Conservation (phyloP, 371 early-diverging fungal genomes). For the Coemansia sp. region DNA sequence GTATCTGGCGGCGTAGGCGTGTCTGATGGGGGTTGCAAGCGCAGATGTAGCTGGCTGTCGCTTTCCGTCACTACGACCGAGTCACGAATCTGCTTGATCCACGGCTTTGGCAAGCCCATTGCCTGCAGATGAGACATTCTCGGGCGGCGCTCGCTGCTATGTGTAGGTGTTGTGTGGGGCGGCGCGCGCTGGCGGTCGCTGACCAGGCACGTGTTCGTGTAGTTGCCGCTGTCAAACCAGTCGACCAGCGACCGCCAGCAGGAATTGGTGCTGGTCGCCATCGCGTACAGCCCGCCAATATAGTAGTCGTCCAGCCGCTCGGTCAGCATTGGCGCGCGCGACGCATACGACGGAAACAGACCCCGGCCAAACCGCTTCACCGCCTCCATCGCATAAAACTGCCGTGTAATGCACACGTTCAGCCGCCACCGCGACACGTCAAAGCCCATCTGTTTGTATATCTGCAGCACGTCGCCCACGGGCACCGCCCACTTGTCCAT, state of each 20-base stretch:
- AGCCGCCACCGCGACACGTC: slow-evolving; percentile 50
- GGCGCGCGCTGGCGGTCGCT: slow-evolving; percentile 7
- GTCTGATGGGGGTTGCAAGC: neutral
- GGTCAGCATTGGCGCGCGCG: slow-evolving; percentile 69
- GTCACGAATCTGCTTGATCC: slow-evolving; percentile 6
- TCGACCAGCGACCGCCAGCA: slow-evolving; percentile 44
- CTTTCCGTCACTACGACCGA: neutral
- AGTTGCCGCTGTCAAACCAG: slow-evolving; percentile 43
- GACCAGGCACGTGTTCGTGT: slow-evolving; percentile 30
- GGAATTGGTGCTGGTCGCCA: slow-evolving; percentile 39
- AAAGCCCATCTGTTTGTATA: slow-evolving; percentile 61
- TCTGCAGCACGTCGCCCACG: slow-evolving; percentile 66
- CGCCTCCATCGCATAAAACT: slow-evolving; percentile 65
- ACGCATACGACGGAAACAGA: slow-evolving; percentile 59
- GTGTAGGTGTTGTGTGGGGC: neutral
- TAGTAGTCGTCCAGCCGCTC: slow-evolving; percentile 71
- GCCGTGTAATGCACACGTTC: slow-evolving; percentile 61
- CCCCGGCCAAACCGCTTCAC: slow-evolving; percentile 54
- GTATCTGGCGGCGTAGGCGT: neutral
- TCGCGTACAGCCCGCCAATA: slow-evolving; percentile 61
- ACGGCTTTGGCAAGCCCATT: slow-evolving; percentile 1
- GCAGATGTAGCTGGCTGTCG: slow-evolving; percentile 1
- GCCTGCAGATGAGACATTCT: slow-evolving; percentile 1
- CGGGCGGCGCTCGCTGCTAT: neutral
- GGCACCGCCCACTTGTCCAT: slow-evolving; percentile 71